phyloP scores from a whole-genome alignment of 2,329 filamentous ascomycete genomes.

The Metarhizium album region DNA sequence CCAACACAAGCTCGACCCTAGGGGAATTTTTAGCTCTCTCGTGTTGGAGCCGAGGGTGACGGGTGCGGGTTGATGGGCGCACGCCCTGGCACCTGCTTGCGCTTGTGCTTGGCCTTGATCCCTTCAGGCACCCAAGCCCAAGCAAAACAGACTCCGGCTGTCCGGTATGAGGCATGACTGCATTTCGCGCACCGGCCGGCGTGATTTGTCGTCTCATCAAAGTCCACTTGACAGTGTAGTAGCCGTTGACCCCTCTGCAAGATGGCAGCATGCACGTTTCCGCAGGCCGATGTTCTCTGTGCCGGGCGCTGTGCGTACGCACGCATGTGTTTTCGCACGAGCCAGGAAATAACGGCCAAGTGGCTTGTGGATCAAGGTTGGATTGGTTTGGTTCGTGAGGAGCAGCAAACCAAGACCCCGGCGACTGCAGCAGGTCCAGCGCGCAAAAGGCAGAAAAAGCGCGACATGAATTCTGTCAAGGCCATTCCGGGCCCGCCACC shows the following conservation, averaged over 20 bases:
- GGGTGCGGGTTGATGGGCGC: neutral
- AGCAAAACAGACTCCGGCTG: neutral
- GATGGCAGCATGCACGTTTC: neutral
- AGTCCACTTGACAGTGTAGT: no score
- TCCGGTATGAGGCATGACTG: no score
- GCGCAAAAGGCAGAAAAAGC: no score
- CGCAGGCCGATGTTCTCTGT: neutral
- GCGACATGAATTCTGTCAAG: neutral
- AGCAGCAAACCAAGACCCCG: no score
- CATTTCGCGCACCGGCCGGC: neutral
- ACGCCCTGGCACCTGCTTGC: neutral
- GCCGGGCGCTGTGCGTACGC: no score
- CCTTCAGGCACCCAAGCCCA: neutral
- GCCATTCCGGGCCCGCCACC: neutral
- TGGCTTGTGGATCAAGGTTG: neutral
- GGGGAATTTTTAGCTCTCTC: constrained; percentile 4
- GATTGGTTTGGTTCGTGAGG: neutral
- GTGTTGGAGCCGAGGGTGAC: constrained; percentile 1
- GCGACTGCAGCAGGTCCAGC: neutral
- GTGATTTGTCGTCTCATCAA: neutral
- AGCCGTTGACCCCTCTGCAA: neutral
- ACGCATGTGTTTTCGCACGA: neutral
- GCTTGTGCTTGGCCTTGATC: neutral
- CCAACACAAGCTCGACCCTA: constrained; percentile 2
- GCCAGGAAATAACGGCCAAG: neutral